These are phyloP conservation scores for Priceomyces haplophilus DNA, from an alignment of 805 yeast genomes.

Conservation along the genomic window DNA sequence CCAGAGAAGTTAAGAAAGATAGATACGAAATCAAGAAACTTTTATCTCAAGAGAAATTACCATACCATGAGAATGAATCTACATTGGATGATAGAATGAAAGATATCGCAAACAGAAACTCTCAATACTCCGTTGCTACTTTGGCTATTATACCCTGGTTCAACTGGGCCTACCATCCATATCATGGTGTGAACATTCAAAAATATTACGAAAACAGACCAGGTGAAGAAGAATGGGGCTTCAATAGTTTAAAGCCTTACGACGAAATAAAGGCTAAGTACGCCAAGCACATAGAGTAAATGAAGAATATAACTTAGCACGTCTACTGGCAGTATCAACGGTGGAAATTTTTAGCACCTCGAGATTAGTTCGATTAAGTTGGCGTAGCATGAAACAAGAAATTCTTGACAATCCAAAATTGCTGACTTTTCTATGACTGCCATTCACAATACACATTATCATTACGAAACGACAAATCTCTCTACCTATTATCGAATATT, in stretches of 20 bases:
- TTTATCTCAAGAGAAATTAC: conserved; percentile 61
- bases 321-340: no score
- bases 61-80: conserved; percentile 60
- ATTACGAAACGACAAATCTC: no score
- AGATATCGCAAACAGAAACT: conserved; percentile 72
- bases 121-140: conserved; percentile 63
- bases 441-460: no score
- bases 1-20: conserved; percentile 67
- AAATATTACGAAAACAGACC: conserved; percentile 56
- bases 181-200: conserved; percentile 72
- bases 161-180: conserved; percentile 75
- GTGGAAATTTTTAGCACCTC: no score
- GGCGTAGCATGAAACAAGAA: no score
- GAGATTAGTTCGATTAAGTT: no score
- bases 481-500: no score
- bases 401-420: no score
- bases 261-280: conserved; percentile 45
- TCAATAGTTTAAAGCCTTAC: conserved; percentile 44
- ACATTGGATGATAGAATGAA: conserved; percentile 63
- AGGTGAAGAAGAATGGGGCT: conserved; percentile 60
- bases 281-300: conserved; percentile 23
- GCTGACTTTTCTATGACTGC: no score
- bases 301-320: background rate
- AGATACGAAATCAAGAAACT: conserved; percentile 68
- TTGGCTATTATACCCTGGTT: conserved; percentile 75